phyloP scores from a whole-genome alignment of 768 basidiomycete genomes.

The Tephrocybe sp. region DNA sequence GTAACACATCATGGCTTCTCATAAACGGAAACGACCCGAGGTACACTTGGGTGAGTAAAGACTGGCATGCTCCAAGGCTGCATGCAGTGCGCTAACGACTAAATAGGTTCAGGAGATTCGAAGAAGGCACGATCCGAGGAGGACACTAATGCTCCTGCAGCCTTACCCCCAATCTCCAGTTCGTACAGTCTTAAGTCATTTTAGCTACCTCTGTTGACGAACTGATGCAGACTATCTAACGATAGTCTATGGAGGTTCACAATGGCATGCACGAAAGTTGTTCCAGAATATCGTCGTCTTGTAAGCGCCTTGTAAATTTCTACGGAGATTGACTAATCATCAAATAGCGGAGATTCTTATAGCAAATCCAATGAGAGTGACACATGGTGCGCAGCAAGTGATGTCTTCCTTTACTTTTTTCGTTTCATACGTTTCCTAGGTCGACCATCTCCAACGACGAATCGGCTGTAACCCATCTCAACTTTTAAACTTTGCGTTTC shows the following conservation, averaged over 20 bases:
- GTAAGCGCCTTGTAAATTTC: neutral
- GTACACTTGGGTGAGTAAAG: too few species aligned
- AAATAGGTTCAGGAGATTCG: neutral
- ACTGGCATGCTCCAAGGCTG: too few species aligned
- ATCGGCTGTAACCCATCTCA: neutral
- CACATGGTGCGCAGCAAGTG: neutral
- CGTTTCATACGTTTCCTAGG: neutral
- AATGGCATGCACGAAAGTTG: neutral
- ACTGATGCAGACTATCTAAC: neutral
- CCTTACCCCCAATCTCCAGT: neutral
- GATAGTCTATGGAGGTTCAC: neutral
- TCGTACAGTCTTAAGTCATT: neutral
- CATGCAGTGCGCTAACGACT: neutral
- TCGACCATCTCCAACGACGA: slow-evolving; percentile 3
- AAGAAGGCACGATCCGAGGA: neutral
- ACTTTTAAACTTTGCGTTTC: neutral
- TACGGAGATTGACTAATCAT: neutral
- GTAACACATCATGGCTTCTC: too few species aligned
- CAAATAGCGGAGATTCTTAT: slow-evolving; percentile 11
- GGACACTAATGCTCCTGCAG: neutral
- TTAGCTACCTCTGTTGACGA: neutral
- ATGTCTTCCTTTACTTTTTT: neutral
- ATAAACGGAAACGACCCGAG: too few species aligned
- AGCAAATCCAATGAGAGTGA: slow-evolving; percentile 1
- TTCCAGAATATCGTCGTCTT: neutral